Base-by-base conservation (phyloP, 805 yeast genomes). In the Saccharomycopsis olivae region DNA sequence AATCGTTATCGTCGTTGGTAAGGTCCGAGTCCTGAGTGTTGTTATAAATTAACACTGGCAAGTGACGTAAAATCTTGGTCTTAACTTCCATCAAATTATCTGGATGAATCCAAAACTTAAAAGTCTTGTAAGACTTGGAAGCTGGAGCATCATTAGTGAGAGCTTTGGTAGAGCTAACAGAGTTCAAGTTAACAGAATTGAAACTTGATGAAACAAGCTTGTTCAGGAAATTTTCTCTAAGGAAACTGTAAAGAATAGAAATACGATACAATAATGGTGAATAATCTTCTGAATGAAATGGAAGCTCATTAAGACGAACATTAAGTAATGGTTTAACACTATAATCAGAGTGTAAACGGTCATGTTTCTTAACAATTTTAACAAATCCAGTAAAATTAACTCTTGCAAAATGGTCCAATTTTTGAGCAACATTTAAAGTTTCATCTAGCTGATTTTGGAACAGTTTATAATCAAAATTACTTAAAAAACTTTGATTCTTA, bases 81-180 rank as follows among this genome's bases (percentile, higher is more conserved):
- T 89, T 89, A 41, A 88, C 95, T 62, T 89, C 97, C 96, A 89
- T 88, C 56, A 92, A 58, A 57, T 86, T 83, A 51, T 92, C 98
- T n/a, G 89, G 88, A 58, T 89, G 97, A 33, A 92, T 71, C 98
- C 98, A 89, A 60, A 89, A 89, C 62, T 84, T 86, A 60, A 79
- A 77, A 13, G 85, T 78, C 47, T 66, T 78, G 65, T 52, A 76
- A 56, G 36, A 60, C 28, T 35, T 54, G 19, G 62, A 56, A 11
- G 55, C 60, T 20, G 55, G 35, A 17, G 42, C 27, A 38, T 31
- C 52, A 53, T 21, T 61, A 66, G 56, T 59, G 66, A 52, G 53
- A 41, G 56, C 50, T 38, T 59, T 59, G 41, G 53, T 56, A 25
- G 52, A 47, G 33, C 49, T 53, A 23, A 56, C 50, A 10, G 61